A percentile compares a stretch with the other conserved stretches of the same genome.
Evolutionary conservation across 2,329 filamentous ascomycete species (phyloP).

Genomic region (Pyricularia pennisetigena): DNA sequence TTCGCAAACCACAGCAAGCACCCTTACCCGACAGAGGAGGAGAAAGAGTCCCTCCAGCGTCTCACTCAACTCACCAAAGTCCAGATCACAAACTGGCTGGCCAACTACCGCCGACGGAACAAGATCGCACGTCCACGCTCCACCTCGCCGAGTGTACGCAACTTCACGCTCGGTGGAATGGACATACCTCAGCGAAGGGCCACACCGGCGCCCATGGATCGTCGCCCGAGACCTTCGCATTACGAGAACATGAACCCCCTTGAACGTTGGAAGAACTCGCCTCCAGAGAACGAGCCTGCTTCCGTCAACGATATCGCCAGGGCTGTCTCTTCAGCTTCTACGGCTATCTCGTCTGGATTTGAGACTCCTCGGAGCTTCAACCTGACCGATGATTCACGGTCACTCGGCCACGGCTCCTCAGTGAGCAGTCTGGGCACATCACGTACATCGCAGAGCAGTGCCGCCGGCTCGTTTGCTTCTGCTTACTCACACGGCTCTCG

Average conservation of each 20-base stretch:
- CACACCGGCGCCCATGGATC: slow-evolving; percentile 33
- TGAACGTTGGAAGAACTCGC: slow-evolving; percentile 49
- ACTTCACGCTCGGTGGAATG: slow-evolving; percentile 51
- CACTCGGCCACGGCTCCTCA: slow-evolving; percentile 49
- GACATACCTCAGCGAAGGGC: slow-evolving; percentile 59
- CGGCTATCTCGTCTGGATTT: slow-evolving; percentile 41
- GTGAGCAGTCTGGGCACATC: slow-evolving; percentile 52
- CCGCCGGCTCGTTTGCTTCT: slow-evolving; percentile 45
- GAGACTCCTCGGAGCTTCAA: slow-evolving; percentile 48
- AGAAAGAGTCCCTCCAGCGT: slow-evolving; percentile 70
- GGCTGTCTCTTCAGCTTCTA: slow-evolving; percentile 42
- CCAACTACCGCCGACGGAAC: slow-evolving; percentile 74
- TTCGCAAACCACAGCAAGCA: slow-evolving; percentile 69
- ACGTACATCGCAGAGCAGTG: slow-evolving; percentile 50
- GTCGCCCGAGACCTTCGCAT: not conserved
- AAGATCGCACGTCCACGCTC: slow-evolving; percentile 63
- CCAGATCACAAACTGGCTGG: slow-evolving; percentile 88
- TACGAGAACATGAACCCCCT: slow-evolving; percentile 45
- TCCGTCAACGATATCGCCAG: slow-evolving; percentile 48
- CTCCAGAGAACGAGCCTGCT: slow-evolving; percentile 50
- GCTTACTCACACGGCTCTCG: slow-evolving; percentile 49
- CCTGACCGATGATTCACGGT: slow-evolving; percentile 51
- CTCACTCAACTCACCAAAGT: slow-evolving; percentile 72
- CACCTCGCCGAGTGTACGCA: slow-evolving; percentile 58
- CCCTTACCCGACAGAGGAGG: slow-evolving; percentile 80